Evolutionary conservation across 1,139 yeast genomes (phyloP).

Genomic region (Debaryomyces coudertii): DNA sequence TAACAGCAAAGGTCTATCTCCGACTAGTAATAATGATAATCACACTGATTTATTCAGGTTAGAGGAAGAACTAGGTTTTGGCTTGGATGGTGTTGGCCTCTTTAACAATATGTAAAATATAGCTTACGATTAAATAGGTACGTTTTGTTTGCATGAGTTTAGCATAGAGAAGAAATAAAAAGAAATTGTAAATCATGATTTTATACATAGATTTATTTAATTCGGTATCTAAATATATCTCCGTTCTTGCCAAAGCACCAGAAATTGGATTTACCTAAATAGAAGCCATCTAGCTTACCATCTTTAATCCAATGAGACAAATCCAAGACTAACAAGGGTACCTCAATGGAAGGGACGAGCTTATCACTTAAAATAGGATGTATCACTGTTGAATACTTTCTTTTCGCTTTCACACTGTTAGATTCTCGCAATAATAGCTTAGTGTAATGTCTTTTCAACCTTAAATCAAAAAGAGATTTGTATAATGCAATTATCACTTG

Average conservation of each 20-base stretch:
- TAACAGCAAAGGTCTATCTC: slow-evolving; percentile 9
- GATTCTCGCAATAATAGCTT: slow-evolving; percentile 12
- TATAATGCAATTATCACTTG: slow-evolving; percentile 38
- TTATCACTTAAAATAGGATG: slow-evolving; percentile 46
- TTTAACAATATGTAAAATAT: slow-evolving; percentile 21
- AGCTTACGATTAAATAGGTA: neutral
- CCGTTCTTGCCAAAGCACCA: slow-evolving; percentile 60
- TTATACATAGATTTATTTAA: slow-evolving; percentile 12
- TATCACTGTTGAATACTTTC: slow-evolving; percentile 28
- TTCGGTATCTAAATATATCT: slow-evolving; percentile 45
- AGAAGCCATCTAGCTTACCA: slow-evolving; percentile 51
- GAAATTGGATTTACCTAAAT: slow-evolving; percentile 39
- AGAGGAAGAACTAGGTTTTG: slow-evolving; percentile 51
- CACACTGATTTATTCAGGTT: slow-evolving; percentile 37
- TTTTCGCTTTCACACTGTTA: slow-evolving; percentile 15
- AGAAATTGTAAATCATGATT: neutral
- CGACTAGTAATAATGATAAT: slow-evolving; percentile 14
- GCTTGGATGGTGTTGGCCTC: slow-evolving; percentile 44
- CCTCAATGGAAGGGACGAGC: slow-evolving; percentile 44
- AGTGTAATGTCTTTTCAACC: slow-evolving; percentile 35
- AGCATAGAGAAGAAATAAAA: slow-evolving; percentile 6
- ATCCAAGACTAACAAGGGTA: slow-evolving; percentile 41
- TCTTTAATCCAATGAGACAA: slow-evolving; percentile 35
- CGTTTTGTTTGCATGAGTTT: slow-evolving; percentile 7
- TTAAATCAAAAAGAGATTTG: slow-evolving; percentile 38